A percentile compares a stretch with the other conserved stretches of the same genome.
Evolutionary conservation across 106 monocot genomes (phyloP).

Genomic region (Narthecium ossifragum): DNA sequence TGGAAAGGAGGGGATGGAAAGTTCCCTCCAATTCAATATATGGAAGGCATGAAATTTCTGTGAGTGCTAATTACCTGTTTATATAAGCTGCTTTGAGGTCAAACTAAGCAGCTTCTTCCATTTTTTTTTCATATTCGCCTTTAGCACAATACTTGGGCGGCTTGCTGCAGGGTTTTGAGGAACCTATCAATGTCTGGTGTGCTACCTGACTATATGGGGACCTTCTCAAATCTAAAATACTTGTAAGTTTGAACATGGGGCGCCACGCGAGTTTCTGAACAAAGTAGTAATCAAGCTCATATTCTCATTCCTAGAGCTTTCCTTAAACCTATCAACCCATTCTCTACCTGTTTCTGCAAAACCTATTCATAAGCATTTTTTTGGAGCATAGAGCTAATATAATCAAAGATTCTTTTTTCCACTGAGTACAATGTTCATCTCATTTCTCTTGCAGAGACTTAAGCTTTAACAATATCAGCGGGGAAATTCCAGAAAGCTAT

Average conservation of each 20-base stretch:
- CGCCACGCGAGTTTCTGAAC: too few species aligned
- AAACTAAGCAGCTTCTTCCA: neutral
- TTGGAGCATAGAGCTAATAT: too few species aligned
- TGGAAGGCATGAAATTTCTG: constrained; percentile 26
- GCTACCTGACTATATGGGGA: constrained; percentile 42
- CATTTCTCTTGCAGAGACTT: constrained; percentile 45
- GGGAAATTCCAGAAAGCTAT: constrained; percentile 33
- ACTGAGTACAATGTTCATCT: too few species aligned
- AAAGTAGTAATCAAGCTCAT: too few species aligned
- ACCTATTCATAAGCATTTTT: too few species aligned
- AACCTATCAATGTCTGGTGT: constrained; percentile 44
- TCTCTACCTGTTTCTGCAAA: too few species aligned
- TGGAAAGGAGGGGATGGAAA: constrained; percentile 26
- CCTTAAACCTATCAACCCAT: too few species aligned
- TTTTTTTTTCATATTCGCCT: neutral
- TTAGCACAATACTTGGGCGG: neutral
- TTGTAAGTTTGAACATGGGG: constrained; percentile 33
- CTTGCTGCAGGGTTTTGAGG: constrained; percentile 39
- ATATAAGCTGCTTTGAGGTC: neutral
- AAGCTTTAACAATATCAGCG: constrained; percentile 54
- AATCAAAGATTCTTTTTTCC: too few species aligned
- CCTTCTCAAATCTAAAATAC: constrained; percentile 14
- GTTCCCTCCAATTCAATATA: constrained; percentile 44
- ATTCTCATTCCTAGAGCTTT: too few species aligned
- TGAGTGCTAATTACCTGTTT: constrained; percentile 12